phyloP scores from a whole-genome alignment of 352 stramenopile genomes.

The Plasmopara muralis region DNA sequence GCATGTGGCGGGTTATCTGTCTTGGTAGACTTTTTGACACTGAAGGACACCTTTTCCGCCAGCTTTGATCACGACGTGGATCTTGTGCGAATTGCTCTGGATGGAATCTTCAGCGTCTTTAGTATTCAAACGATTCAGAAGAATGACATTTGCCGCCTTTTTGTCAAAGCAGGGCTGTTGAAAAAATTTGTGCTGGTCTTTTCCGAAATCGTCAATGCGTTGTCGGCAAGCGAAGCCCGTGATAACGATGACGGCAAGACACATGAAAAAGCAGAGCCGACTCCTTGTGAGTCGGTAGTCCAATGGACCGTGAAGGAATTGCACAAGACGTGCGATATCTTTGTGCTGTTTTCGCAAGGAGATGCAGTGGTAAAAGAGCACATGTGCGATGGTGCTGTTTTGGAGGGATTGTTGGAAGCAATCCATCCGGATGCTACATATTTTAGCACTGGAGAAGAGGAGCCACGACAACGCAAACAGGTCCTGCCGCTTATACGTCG shows the following conservation, averaged over 20 bases:
- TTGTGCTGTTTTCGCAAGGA: slow-evolving; percentile 89
- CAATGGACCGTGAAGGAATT: slow-evolving; percentile 63
- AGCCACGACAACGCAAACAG: slow-evolving; percentile 7
- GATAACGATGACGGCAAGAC: slow-evolving; percentile 8
- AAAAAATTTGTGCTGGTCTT: slow-evolving; percentile 86
- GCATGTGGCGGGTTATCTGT: slow-evolving; percentile 85
- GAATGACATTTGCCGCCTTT: slow-evolving; percentile 92
- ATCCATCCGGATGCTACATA: slow-evolving; percentile 28
- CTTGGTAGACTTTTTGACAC: slow-evolving; percentile 73
- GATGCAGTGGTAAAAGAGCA: slow-evolving; percentile 90
- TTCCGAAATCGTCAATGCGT: slow-evolving; percentile 52
- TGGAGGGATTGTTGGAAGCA: slow-evolving; percentile 60
- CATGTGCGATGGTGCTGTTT: slow-evolving; percentile 78
- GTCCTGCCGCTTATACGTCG: slow-evolving; percentile 20
- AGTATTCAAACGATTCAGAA: slow-evolving; percentile 88
- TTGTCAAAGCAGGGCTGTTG: slow-evolving; percentile 88
- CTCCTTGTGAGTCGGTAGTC: slow-evolving; percentile 5
- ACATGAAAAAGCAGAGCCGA: slow-evolving; percentile 2
- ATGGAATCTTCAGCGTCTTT: slow-evolving; percentile 89
- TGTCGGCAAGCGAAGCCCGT: slow-evolving; percentile 23
- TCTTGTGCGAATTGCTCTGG: slow-evolving; percentile 77
- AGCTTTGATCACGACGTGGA: slow-evolving; percentile 38
- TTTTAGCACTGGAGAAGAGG: slow-evolving; percentile 6
- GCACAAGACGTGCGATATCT: slow-evolving; percentile 80
- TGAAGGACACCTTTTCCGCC: slow-evolving; percentile 20